Percentiles rank a stretch among this genome's conserved stretches.
Conservation (phyloP, 1,284 basidiomycete genomes). For the Anthracocystis setariae region DNA sequence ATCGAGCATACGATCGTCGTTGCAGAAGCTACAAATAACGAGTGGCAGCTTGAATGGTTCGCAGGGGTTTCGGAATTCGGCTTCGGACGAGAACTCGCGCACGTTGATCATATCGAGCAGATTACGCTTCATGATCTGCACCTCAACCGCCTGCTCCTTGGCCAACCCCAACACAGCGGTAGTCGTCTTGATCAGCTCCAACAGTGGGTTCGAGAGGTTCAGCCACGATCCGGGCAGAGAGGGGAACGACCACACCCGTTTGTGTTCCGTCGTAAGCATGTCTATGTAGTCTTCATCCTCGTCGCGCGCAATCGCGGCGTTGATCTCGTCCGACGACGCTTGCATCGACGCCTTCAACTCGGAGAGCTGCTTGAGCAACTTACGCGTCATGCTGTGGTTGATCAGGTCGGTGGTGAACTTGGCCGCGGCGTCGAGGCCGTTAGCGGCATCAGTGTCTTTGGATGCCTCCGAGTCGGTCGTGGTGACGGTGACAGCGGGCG, state of each 20-base stretch:
- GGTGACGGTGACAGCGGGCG: slow-evolving; percentile 11
- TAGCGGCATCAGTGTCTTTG: slow-evolving; percentile 70
- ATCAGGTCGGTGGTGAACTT: slow-evolving; percentile 68
- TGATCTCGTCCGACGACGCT: slow-evolving; percentile 36
- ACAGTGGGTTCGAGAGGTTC: slow-evolving; percentile 76
- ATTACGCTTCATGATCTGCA: slow-evolving; percentile 87
- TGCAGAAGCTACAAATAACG: slow-evolving; percentile 91
- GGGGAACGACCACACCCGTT: slow-evolving; percentile 76
- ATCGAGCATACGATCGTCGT: slow-evolving; percentile 88
- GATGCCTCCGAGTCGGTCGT: background rate
- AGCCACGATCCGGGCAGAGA: slow-evolving; percentile 86
- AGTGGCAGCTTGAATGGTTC: slow-evolving; percentile 86
- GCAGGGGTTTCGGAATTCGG: slow-evolving; percentile 82
- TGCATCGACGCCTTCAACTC: slow-evolving; percentile 69
- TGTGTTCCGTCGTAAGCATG: slow-evolving; percentile 64
- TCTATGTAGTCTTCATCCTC: slow-evolving; percentile 71
- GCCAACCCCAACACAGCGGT: slow-evolving; percentile 80
- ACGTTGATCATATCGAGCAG: slow-evolving; percentile 88
- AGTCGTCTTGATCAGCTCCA: slow-evolving; percentile 90
- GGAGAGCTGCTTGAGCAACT: slow-evolving; percentile 79
- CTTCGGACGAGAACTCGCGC: slow-evolving; percentile 76
- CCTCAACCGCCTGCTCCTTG: slow-evolving; percentile 82
- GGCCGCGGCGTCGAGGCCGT: slow-evolving; percentile 70
- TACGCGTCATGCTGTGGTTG: slow-evolving; percentile 81
- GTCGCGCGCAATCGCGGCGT: slow-evolving; percentile 73